These are phyloP conservation scores for Papilionanthe hybrid DNA, from an alignment of 116 monocot species.

Conservation along the genomic window DNA sequence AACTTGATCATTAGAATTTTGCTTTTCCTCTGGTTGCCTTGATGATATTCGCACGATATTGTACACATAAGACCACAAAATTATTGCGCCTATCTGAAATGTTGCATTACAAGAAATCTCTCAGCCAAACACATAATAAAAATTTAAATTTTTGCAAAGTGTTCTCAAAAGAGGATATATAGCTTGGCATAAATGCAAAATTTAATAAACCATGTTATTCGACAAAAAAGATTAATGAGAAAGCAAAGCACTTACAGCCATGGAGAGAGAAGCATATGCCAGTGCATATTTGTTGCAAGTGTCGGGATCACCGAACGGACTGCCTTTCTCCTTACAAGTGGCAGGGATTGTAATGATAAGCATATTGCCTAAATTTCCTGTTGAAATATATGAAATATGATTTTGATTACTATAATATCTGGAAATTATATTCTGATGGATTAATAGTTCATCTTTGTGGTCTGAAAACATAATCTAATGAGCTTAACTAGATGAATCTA, in stretches of 20 bases:
- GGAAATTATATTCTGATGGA: neutral
- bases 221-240: neutral
- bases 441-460: neutral
- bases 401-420: neutral
- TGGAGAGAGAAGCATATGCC: slow-evolving; percentile 52
- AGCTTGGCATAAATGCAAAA: neutral
- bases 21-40: slow-evolving; percentile 5
- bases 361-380: slow-evolving; percentile 63
- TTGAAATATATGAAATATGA: neutral
- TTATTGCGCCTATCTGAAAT: slow-evolving; percentile 44
- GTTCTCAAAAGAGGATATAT: neutral
- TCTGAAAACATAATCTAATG: too few species aligned
- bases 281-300: slow-evolving; percentile 40
- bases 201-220: neutral
- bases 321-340: slow-evolving; percentile 58
- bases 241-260: slow-evolving; percentile 45
- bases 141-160: neutral
- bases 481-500: too few species aligned
- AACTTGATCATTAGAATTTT: slow-evolving; percentile 1
- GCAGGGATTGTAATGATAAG: slow-evolving; percentile 53
- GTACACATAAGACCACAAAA: slow-evolving; percentile 49
- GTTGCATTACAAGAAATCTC: neutral
- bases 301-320: slow-evolving; percentile 55
- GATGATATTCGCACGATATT: slow-evolving; percentile 34
- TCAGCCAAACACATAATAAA: neutral